phyloP scores from a whole-genome alignment of 1,139 yeast species.

The Candida buenavistaensis region DNA sequence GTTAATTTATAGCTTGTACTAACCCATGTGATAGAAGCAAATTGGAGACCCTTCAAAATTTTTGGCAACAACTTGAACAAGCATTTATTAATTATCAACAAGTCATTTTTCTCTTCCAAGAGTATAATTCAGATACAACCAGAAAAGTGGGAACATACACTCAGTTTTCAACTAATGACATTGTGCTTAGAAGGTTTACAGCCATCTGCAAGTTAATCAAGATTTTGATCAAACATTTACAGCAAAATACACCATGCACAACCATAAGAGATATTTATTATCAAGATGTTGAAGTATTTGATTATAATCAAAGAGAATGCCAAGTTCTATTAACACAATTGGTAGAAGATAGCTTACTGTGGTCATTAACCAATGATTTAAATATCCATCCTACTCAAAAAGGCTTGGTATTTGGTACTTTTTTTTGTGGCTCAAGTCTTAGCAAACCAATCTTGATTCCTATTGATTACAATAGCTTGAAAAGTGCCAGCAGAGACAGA shows the following conservation, averaged over 20 bases:
- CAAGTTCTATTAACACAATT: conserved; percentile 40
- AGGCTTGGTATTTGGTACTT: conserved; percentile 54
- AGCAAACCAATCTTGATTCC: conserved; percentile 27
- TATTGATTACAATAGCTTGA: too few relatives aligned
- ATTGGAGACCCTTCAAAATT: not conserved
- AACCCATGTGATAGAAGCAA: not conserved
- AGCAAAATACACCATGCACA: conserved; percentile 20
- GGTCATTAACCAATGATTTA: conserved; percentile 27
- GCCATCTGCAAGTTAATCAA: conserved; percentile 20
- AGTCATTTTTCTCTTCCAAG: conserved; percentile 3
- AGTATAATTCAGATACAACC: not conserved
- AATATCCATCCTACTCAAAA: conserved; percentile 61
- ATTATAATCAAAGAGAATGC: conserved; percentile 42
- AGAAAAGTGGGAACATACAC: conserved; percentile 5
- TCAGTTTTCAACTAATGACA: conserved; percentile 9
- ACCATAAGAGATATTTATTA: conserved; percentile 70
- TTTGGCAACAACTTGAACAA: not conserved
- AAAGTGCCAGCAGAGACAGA: too few relatives aligned
- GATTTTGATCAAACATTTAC: conserved; percentile 20
- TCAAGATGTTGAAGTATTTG: conserved; percentile 58
- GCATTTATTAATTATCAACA: conserved; percentile 5
- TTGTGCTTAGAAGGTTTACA: conserved; percentile 13
- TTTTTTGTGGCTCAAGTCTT: conserved; percentile 6
- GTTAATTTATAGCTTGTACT: not conserved
- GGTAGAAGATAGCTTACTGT: conserved; percentile 25